Percentiles rank a stretch among this genome's conserved stretches.
phyloP scores from a whole-genome alignment of 1,139 yeast species.

The Suhomyces atakaporum region DNA sequence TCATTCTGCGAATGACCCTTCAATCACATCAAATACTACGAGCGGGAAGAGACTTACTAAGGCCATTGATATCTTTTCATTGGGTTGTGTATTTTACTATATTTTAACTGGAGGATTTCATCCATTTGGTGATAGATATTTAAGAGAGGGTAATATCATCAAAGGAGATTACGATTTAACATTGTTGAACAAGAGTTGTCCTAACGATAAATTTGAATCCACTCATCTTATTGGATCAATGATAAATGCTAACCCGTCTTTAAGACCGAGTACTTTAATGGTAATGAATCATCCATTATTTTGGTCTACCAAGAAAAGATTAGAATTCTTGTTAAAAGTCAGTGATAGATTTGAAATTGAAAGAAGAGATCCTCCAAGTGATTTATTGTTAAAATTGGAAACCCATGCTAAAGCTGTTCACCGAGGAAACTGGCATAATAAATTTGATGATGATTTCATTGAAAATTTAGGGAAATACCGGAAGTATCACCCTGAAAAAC shows the following conservation, averaged over 20 bases:
- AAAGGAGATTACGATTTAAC: slow-evolving; percentile 66
- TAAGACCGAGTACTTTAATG: slow-evolving; percentile 70
- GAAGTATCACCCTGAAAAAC: slow-evolving; percentile 74
- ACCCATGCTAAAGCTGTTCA: slow-evolving; percentile 56
- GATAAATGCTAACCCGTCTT: slow-evolving; percentile 67
- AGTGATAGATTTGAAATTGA: slow-evolving; percentile 92
- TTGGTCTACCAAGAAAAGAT: slow-evolving; percentile 74
- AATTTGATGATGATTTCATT: slow-evolving; percentile 69
- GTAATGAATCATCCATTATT: slow-evolving; percentile 85
- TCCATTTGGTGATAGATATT: slow-evolving; percentile 89
- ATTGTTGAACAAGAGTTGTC: slow-evolving; percentile 38
- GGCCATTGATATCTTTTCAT: slow-evolving; percentile 89
- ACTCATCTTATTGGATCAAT: slow-evolving; percentile 68
- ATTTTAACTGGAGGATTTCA: slow-evolving; percentile 84
- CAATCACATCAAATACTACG: slow-evolving; percentile 7
- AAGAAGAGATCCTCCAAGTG: slow-evolving; percentile 83
- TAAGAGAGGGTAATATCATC: slow-evolving; percentile 86
- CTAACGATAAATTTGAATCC: slow-evolving; percentile 61
- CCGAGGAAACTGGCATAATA: slow-evolving; percentile 74
- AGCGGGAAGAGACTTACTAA: slow-evolving; percentile 69
- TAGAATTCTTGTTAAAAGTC: slow-evolving; percentile 80
- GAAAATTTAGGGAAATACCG: slow-evolving; percentile 88
- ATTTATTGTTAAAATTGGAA: slow-evolving; percentile 62
- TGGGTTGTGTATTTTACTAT: slow-evolving; percentile 93
- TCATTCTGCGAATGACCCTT: slow-evolving; percentile 12